Conservation (phyloP, 306 rosid species). For the Rosa rugosa region DNA sequence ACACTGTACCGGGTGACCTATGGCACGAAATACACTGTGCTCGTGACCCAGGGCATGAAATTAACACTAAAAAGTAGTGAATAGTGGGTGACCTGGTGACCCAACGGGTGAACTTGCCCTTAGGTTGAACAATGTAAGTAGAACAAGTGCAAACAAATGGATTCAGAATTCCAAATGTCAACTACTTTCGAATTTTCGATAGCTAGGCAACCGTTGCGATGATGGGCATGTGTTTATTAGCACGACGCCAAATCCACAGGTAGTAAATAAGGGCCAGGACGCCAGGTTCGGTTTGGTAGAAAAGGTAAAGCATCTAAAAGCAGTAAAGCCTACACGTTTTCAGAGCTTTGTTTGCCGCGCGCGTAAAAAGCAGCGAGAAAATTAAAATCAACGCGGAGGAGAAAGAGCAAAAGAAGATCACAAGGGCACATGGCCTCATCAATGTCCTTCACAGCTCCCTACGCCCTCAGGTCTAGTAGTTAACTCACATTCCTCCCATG, state of each 20-base stretch:
- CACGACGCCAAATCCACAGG: not conserved
- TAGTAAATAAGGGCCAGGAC: too few species aligned
- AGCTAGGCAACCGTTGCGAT: not conserved
- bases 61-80: too few species aligned
- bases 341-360: not conserved
- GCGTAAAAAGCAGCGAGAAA: conserved; percentile 22
- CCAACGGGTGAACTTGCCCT: too few species aligned
- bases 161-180: not conserved
- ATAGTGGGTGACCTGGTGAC: too few species aligned
- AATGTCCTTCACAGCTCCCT: conserved; percentile 42
- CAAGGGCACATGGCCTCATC: conserved; percentile 53
- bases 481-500: conserved; percentile 42
- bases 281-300: not conserved
- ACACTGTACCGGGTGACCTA: too few species aligned
- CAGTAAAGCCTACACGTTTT: not conserved
- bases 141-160: too few species aligned
- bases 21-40: too few species aligned
- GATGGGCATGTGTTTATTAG: not conserved
- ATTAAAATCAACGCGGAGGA: conserved; percentile 31
- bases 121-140: too few species aligned
- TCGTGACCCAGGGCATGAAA: too few species aligned
- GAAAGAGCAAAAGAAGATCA: conserved; percentile 24
- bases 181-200: not conserved
- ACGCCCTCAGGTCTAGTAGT: conserved; percentile 3
- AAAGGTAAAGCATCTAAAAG: not conserved